phyloP scores from a whole-genome alignment of 257 asterid species.

The Solanum neorickii region DNA sequence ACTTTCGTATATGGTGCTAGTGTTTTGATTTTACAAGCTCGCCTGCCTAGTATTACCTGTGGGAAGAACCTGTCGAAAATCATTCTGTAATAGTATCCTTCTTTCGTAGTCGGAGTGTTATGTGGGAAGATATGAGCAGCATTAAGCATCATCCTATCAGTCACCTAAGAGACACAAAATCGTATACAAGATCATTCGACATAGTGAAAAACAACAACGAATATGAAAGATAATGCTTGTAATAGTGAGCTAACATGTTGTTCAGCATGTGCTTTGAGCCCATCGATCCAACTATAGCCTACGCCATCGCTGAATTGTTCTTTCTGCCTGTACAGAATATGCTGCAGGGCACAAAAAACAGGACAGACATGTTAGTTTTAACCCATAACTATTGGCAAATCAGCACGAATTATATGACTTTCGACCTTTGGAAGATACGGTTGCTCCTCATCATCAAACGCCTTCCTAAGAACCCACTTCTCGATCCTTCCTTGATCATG shows the following conservation, averaged over 20 bases:
- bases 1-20: not conserved
- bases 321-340: conserved; percentile 83
- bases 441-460: conserved; percentile 77
- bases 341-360: conserved; percentile 37
- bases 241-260: conserved; percentile 36
- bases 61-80: conserved; percentile 93
- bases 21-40: not conserved
- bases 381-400: not conserved
- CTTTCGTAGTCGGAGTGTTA: conserved; percentile 82
- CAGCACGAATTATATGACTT: not conserved
- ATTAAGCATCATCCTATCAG: conserved; percentile 79
- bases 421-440: conserved; percentile 94
- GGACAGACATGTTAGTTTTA: not conserved
- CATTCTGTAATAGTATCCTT: conserved; percentile 84
- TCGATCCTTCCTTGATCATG: conserved; percentile 66
- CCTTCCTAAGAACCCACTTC: conserved; percentile 93
- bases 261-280: conserved; percentile 88
- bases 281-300: conserved; percentile 98
- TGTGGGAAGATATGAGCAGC: conserved; percentile 76
- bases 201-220: not conserved
- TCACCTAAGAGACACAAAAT: conserved; percentile 33
- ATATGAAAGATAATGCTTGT: not conserved
- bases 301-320: conserved; percentile 99
- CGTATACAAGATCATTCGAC: not conserved
- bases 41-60: conserved; percentile 38